Evolutionary conservation across 1,139 yeast species (phyloP), one percentile per base, ranked within the genome.

Genomic region (Candida neerlandica): DNA sequence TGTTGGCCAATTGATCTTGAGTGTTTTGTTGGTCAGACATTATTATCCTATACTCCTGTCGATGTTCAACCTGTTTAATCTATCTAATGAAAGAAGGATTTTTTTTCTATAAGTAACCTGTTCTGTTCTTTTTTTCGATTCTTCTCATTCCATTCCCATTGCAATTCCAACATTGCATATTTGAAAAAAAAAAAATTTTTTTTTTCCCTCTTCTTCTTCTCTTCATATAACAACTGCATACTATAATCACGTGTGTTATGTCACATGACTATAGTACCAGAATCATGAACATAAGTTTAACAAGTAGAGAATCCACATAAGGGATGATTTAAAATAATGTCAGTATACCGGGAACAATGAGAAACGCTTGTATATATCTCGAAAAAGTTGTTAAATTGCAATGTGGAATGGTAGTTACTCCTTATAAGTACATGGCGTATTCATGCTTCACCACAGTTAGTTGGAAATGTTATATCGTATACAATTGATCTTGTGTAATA

Each of bases 1-100:
- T 82, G 56, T 81, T 75, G 47, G 81, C 69, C 72, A 84, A 70
- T 52, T 82, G 75, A 58, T 84, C 84, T 55, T 75, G 75, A 58
- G 70, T 75, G 63, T 70, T 69, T 49, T 65, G 66, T 53, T 72
- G 71, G 51, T 77, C 80, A 48, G 84, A 76, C 85, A 80, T 79
- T 40, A 10, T 32, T 26, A 10, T 39, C 29, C 27, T 33, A 23
- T 23, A 23, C 27, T 30, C 34, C 34, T 30, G 9, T 40, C 16
- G 15, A 14, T 40, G 18, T 12, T 14, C 11, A 26, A 40, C 15
- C 19, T 15, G n/a, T 35, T 21, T 18, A 35, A 18, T 35, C 40
- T 19, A 18, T n/a, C n/a, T n/a, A n/a, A n/a, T 18, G 14, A 11
- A 19, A 19, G 15, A 37, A 37, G 14, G 21, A 37, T 21, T 5